Conservation (phyloP, 1,139 yeast species). For the Hanseniaspora sp. region DNA sequence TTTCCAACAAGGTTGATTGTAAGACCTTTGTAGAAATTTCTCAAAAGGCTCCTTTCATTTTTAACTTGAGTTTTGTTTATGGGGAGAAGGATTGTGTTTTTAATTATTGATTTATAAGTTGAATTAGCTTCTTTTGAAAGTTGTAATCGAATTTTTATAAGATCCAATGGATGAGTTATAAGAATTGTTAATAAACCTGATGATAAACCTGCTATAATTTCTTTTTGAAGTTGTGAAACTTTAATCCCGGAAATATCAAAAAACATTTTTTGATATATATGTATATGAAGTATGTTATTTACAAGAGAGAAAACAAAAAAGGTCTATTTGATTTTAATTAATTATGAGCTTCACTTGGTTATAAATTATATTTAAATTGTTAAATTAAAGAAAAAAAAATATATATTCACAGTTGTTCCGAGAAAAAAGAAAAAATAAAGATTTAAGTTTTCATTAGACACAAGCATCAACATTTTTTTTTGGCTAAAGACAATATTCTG, state of each 20-base stretch:
- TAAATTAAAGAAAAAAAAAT: no score
- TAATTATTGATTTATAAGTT: conserved; percentile 19
- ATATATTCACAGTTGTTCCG: no score
- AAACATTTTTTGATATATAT: neutral
- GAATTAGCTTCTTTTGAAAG: conserved; percentile 19
- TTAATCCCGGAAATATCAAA: neutral
- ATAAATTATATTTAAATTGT: no score
- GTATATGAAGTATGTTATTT: no score
- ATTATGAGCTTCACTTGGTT: no score
- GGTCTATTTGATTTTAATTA: neutral
- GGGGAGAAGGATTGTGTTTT: conserved; percentile 14
- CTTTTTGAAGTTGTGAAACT: conserved; percentile 32
- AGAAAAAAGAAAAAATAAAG: no score
- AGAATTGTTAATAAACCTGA: conserved; percentile 79
- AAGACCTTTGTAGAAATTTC: conserved; percentile 61
- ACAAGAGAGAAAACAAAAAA: neutral
- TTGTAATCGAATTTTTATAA: conserved; percentile 73
- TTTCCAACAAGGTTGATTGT: conserved; percentile 74
- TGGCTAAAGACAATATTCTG: no score
- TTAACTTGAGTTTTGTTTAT: neutral
- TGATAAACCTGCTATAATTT: conserved; percentile 60
- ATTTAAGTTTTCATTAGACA: no score
- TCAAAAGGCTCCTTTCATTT: conserved; percentile 18
- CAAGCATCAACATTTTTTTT: no score
- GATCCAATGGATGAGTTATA: conserved; percentile 78